A percentile compares a stretch with the other conserved stretches of the same genome.
phyloP scores from a whole-genome alignment of 2,329 filamentous ascomycete genomes.

The Paraphoma chrysanthemicola region DNA sequence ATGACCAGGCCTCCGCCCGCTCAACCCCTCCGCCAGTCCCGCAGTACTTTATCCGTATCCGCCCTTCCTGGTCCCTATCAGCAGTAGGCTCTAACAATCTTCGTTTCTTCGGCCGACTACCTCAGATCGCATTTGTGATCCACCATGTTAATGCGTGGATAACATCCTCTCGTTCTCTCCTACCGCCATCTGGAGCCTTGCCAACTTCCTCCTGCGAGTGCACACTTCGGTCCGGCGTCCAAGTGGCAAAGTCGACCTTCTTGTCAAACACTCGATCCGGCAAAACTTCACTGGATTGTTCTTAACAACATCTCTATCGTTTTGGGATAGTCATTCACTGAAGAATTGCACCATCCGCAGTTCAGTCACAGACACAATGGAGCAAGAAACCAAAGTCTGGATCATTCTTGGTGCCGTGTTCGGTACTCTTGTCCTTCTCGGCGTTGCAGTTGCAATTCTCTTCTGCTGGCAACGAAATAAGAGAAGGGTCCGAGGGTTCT shows the following conservation, averaged over 20 bases:
- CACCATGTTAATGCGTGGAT: constrained; percentile 39
- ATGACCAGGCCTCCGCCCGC: constrained; percentile 39
- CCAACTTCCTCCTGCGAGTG: constrained; percentile 23
- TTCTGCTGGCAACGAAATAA: constrained; percentile 44
- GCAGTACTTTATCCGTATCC: constrained; percentile 41
- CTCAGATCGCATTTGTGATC: constrained; percentile 21
- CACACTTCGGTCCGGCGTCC: constrained; percentile 10
- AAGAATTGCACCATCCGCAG: not conserved
- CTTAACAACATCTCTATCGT: not conserved
- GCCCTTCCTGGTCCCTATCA: constrained; percentile 29
- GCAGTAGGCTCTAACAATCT: constrained; percentile 23
- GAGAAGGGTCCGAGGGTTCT: constrained; percentile 43
- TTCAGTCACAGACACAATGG: constrained; percentile 21
- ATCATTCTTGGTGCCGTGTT: constrained; percentile 46
- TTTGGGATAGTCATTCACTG: no score
- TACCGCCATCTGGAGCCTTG: constrained; percentile 20
- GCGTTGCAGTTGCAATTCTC: constrained; percentile 35
- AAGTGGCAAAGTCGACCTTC: not conserved
- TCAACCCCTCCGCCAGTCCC: constrained; percentile 34
- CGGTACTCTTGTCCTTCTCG: constrained; percentile 39
- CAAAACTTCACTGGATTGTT: not conserved
- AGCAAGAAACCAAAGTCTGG: constrained; percentile 42
- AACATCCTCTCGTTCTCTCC: constrained; percentile 23
- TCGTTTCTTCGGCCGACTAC: constrained; percentile 26
- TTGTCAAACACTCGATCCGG: not conserved